phyloP scores from a whole-genome alignment of 768 basidiomycete species.

The Auricularia sp. region DNA sequence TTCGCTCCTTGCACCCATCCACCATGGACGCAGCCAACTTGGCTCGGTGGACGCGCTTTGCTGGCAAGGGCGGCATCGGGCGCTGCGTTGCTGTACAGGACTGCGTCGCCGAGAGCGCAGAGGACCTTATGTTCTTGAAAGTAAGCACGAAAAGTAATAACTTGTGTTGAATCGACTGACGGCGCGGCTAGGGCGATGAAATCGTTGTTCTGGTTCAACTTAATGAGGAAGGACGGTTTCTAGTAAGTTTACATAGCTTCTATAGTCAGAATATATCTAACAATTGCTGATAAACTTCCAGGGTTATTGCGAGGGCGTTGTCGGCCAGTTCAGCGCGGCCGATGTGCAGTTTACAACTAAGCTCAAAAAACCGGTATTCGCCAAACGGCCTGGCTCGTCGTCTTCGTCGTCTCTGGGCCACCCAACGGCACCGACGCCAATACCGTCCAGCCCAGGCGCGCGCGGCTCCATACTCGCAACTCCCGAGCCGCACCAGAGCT shows the following conservation, averaged over 20 bases:
- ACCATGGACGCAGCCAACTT: constrained; percentile 59
- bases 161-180: background rate
- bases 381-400: constrained; percentile 38
- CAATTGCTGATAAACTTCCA: constrained; percentile 16
- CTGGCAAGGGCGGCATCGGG: constrained; percentile 77
- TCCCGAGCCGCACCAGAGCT: background rate
- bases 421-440: background rate
- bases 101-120: constrained; percentile 61
- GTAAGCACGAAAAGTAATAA: constrained; percentile 29
- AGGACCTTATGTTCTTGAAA: constrained; percentile 84
- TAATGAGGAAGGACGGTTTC: constrained; percentile 40
- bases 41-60: constrained; percentile 75
- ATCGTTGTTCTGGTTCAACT: constrained; percentile 71
- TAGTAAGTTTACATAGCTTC: constrained; percentile 37
- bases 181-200: constrained; percentile 52
- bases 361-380: constrained; percentile 72
- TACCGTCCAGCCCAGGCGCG: background rate
- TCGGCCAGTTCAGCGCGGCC: constrained; percentile 57
- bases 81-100: constrained; percentile 65
- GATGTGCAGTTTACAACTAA: constrained; percentile 63
- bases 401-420: background rate
- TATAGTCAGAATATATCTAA: background rate
- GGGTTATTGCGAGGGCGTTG: constrained; percentile 85
- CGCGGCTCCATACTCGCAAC: background rate
- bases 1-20: background rate